Conservation (phyloP, 2,329 filamentous ascomycete species). For the Sporothrix inflata region DNA sequence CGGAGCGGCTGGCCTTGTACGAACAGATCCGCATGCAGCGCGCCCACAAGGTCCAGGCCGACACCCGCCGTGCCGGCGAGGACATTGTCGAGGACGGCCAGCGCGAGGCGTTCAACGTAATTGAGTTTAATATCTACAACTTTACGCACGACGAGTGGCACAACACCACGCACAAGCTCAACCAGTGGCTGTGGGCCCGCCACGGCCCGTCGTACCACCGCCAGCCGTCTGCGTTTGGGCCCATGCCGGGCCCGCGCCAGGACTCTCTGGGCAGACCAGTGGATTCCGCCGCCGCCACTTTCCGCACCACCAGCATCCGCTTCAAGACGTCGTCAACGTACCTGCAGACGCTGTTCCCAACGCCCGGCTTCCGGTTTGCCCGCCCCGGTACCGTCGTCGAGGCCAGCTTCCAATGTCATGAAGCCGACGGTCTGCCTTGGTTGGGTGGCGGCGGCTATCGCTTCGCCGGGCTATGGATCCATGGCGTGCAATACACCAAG, state of each 20-base stretch:
- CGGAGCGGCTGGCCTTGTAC: not conserved
- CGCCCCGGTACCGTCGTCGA: not conserved
- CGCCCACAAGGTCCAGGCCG: not conserved
- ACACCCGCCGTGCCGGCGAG: not conserved
- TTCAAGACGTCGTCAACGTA: not conserved
- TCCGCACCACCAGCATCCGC: not conserved
- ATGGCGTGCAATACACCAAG: slow-evolving; percentile 1
- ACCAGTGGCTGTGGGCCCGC: not conserved
- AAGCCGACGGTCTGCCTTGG: not conserved
- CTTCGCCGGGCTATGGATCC: not conserved
- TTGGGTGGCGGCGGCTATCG: not conserved
- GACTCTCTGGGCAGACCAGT: not conserved
- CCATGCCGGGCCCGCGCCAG: not conserved
- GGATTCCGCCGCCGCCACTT: not conserved
- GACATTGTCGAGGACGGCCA: not conserved
- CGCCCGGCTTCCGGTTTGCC: not conserved
- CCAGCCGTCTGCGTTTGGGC: not conserved
- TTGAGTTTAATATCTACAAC: not conserved
- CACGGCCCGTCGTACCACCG: not conserved
- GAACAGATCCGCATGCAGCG: not conserved
- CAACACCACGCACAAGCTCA: not conserved
- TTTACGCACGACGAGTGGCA: slow-evolving; percentile 16
- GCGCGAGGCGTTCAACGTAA: not conserved
- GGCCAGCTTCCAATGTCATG: not conserved
- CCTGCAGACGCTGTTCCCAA: not conserved